Conservation (phyloP, 2,329 filamentous ascomycete genomes). For the Didymella pinodella region DNA sequence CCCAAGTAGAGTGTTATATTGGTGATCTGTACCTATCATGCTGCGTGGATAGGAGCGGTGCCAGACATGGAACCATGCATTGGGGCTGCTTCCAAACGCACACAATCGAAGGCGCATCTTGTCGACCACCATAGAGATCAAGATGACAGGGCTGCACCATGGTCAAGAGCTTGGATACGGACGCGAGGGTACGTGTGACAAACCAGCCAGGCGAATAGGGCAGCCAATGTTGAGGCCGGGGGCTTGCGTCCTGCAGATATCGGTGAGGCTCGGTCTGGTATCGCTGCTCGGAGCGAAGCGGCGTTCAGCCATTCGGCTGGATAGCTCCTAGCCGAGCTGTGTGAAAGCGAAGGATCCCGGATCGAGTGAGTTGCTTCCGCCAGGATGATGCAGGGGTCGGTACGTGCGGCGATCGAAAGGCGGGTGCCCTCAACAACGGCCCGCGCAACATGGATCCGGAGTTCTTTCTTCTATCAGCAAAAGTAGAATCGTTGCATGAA, state of each 20-base stretch:
- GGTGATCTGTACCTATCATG: neutral
- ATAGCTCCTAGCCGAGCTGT: neutral
- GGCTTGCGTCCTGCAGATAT: constrained; percentile 5
- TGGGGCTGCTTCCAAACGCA: neutral
- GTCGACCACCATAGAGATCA: neutral
- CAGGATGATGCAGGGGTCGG: constrained; percentile 20
- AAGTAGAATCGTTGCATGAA: neutral
- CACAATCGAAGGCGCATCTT: neutral
- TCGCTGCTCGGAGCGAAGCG: neutral
- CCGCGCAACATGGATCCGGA: constrained; percentile 17
- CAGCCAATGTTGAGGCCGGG: neutral
- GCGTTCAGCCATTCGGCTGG: neutral
- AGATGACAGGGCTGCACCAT: neutral
- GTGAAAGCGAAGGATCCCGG: constrained; percentile 9
- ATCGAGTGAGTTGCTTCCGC: neutral
- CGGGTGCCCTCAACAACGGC: constrained; percentile 22
- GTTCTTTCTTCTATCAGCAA: constrained; percentile 15
- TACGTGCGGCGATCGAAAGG: constrained; percentile 23
- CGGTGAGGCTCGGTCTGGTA: neutral
- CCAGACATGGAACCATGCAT: neutral
- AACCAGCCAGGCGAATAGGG: neutral
- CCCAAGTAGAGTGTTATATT: neutral
- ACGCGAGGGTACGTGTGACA: neutral
- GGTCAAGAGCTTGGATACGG: neutral
- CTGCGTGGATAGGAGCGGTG: neutral